Conservation (phyloP, 495 filamentous ascomycete species). For the Platismatia glauca region DNA sequence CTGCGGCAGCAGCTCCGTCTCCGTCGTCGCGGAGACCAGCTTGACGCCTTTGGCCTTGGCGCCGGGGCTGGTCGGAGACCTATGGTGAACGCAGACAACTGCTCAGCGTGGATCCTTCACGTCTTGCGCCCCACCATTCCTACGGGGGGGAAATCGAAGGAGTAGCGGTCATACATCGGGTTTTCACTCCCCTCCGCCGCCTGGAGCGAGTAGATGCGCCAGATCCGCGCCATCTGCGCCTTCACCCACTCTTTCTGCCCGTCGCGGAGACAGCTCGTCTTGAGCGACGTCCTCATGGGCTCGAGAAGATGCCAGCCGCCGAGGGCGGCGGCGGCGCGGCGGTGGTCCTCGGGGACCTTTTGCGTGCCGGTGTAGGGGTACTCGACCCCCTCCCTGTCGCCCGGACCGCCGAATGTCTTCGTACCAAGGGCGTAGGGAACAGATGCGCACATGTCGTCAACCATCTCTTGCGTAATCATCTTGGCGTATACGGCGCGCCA, state of each 20-base stretch:
- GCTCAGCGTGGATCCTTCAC: neutral
- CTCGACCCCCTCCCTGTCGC: conserved; percentile 29
- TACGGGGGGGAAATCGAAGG: conserved; percentile 2
- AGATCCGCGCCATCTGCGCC: conserved; percentile 30
- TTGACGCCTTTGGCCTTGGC: neutral
- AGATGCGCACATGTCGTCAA: conserved; percentile 35
- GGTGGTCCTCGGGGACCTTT: conserved; percentile 27
- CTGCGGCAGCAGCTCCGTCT: neutral
- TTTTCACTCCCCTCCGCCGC: neutral
- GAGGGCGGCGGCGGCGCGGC: conserved; percentile 30
- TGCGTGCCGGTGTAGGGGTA: conserved; percentile 32
- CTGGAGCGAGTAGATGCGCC: conserved; percentile 28
- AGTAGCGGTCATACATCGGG: conserved; percentile 9
- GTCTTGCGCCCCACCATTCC: neutral
- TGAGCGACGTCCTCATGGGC: conserved; percentile 14
- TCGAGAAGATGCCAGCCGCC: conserved; percentile 34
- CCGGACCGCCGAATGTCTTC: conserved; percentile 29
- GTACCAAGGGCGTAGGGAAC: conserved; percentile 37
- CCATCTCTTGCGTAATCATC: conserved; percentile 27
- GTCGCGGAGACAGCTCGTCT: conserved; percentile 17
- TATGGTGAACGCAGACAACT: neutral
- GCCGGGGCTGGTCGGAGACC: neutral
- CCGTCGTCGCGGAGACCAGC: neutral
- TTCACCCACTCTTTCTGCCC: conserved; percentile 29
- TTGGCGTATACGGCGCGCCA: conserved; percentile 21